Conservation (phyloP, 768 basidiomycete genomes). For the Boletus sp. region DNA sequence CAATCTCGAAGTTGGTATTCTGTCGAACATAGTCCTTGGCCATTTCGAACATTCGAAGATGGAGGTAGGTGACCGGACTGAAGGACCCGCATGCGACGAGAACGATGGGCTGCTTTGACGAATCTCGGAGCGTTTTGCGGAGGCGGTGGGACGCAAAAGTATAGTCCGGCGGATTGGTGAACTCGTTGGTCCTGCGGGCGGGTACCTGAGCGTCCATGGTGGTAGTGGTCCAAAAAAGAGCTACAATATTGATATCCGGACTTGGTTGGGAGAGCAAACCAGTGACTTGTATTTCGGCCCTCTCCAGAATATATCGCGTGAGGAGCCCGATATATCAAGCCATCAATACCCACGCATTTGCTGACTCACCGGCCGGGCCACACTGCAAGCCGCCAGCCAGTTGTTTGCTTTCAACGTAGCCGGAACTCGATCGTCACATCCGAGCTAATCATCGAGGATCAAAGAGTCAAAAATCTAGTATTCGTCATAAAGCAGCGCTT, state of each 20-base stretch:
- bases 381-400: too few relatives aligned
- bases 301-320: neutral
- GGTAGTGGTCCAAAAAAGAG: conserved; percentile 11
- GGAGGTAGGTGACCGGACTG: conserved; percentile 96
- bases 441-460: too few relatives aligned
- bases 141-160: conserved; percentile 69
- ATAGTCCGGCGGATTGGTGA: conserved; percentile 67
- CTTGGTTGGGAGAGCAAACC: conserved; percentile 5
- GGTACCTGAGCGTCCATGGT: conserved; percentile 27
- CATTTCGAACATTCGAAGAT: conserved; percentile 99
- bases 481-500: neutral
- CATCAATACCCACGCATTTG: conserved; percentile 21
- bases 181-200: conserved; percentile 30
- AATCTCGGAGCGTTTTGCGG: conserved; percentile 51
- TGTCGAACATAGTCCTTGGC: conserved; percentile 93
- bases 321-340: conserved; percentile 11
- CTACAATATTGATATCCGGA: conserved; percentile 3
- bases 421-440: too few relatives aligned
- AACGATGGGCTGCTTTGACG: conserved; percentile 79
- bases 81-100: conserved; percentile 98
- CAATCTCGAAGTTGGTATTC: conserved; percentile 89
- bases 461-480: neutral
- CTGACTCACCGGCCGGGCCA: neutral
- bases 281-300: neutral
- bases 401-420: too few relatives aligned